phyloP scores from a whole-genome alignment of 345 rosid genomes.

The Eucalyptus polybractea region DNA sequence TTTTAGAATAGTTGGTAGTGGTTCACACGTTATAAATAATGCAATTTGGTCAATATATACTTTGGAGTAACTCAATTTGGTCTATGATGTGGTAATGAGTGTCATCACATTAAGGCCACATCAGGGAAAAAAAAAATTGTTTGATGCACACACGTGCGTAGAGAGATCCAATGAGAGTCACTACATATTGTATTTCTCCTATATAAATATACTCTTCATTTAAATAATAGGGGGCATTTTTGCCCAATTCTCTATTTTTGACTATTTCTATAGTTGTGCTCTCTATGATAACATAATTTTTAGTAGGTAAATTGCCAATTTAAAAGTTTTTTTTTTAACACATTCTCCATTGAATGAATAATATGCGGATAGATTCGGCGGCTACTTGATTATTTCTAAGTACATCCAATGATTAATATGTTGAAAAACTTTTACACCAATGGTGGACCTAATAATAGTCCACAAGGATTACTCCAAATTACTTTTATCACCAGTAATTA shows the following conservation, averaged over 20 bases:
- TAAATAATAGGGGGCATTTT: neutral
- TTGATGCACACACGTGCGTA: neutral
- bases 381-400: neutral
- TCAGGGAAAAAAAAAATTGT: neutral
- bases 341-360: neutral
- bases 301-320: neutral
- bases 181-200: neutral
- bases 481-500: neutral
- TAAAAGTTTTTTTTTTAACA: neutral
- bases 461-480: neutral
- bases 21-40: rapidly evolving
- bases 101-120: neutral
- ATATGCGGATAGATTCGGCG: neutral
- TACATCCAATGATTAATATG: neutral
- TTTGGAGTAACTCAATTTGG: neutral
- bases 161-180: neutral
- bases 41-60: neutral
- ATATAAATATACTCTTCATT: neutral
- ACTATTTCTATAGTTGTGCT: neutral
- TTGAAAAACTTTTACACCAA: neutral
- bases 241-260: neutral
- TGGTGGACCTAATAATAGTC: neutral
- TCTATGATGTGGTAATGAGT: neutral
- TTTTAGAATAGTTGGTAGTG: rapidly evolving
- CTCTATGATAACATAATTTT: neutral